Evolutionary conservation across 768 basidiomycete species (phyloP), one percentile per base, ranked within the genome.

Genomic region (Suillus alpinus): DNA sequence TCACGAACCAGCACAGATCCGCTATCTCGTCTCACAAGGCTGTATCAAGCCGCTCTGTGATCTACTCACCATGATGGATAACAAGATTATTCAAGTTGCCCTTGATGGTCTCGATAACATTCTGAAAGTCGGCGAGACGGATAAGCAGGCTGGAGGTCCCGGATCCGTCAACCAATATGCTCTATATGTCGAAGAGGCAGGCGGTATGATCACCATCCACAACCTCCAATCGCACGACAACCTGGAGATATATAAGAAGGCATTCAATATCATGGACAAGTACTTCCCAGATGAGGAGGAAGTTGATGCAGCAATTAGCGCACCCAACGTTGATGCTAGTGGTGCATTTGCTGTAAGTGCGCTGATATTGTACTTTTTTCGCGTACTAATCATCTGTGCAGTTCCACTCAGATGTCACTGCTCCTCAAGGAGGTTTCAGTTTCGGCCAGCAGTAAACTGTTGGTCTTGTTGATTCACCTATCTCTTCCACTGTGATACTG

Each of bases 221-320:
- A 95, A 98, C 76, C 86, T 98, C 58, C 97, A 99, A 78, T 95
- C 96, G 76, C 97, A 98, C 76, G 96, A 99, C 80, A 99, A 99
- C 78, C 77, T 98, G 77, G 96, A 98, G 68, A 98, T 99, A 69
- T 99, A 99, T 80, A 98, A 98, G 86, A 98, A 99, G 80, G 96
- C 95, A 44, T 99, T 95, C 83, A 94, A 94, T 76, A 97, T 94
- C 70, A 93, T 93, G 91, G 91, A 94, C 79, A 95, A 95, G 72
- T 97, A 96, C 80, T 97, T 96, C 90, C 94, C 95, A 37, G 94
- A 95, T 64, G 96, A 98, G 70, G 96, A 98, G 72, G 96, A 95
- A 52, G 83, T 92, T 56, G 94, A 94, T 70, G 86, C 92, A 57
- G 89, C 85, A 23, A 88, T 93, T 68, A 83, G 80, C 56, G 88